Percentiles rank a stretch among this genome's conserved stretches.
Evolutionary conservation across 164 flowering plant genomes (phyloP).

Genomic region (Taxillus chinensis): DNA sequence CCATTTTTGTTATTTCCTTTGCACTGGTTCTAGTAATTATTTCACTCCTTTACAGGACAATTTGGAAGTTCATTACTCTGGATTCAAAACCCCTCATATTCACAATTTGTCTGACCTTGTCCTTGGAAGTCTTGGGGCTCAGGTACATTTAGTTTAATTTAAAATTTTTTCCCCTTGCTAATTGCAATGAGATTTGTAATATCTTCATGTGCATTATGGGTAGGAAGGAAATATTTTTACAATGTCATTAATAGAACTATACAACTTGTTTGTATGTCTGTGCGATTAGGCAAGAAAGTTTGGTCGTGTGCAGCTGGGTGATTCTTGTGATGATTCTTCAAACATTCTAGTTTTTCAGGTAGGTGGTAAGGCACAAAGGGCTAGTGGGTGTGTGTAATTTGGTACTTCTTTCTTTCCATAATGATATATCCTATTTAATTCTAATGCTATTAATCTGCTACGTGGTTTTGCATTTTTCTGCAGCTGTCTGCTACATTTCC

Average conservation of each 20-base stretch:
- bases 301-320: slow-evolving; percentile 63
- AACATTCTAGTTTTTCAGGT: slow-evolving; percentile 89
- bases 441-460: background rate
- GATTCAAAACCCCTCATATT: slow-evolving; percentile 69
- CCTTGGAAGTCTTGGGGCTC: slow-evolving; percentile 47
- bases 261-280: background rate
- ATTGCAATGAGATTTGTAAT: background rate
- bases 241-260: background rate
- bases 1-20: slow-evolving; percentile 3
- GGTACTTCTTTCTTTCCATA: background rate
- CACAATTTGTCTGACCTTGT: slow-evolving; percentile 91
- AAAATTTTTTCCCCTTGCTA: background rate
- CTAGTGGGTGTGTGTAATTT: background rate
- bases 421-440: background rate
- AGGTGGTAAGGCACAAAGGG: background rate
- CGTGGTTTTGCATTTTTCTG: slow-evolving; percentile 5
- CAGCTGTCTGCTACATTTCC: slow-evolving; percentile 76
- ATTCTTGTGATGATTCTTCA: slow-evolving; percentile 50
- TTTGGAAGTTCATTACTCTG: slow-evolving; percentile 69
- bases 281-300: slow-evolving; percentile 41
- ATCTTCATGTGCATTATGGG: background rate
- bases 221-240: slow-evolving; percentile 1
- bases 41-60: slow-evolving; percentile 47
- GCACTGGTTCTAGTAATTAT: background rate
- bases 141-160: slow-evolving; percentile 27